These are phyloP conservation scores for Combretum micranthum DNA, from an alignment of 345 rosid genomes.

Conservation along the genomic window DNA sequence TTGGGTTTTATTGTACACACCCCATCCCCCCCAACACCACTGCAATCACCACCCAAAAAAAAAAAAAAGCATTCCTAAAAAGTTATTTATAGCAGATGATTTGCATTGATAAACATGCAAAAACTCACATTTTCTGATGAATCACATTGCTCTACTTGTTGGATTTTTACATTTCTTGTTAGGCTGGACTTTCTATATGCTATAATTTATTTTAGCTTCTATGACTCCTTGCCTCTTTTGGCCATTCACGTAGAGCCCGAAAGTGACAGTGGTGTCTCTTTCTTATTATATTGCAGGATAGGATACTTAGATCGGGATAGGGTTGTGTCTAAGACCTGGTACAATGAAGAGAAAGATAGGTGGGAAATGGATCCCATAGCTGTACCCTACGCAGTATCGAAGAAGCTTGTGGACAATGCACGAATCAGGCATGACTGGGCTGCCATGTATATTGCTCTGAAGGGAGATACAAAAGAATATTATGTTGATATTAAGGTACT, in stretches of 20 bases:
- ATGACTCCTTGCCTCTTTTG: no score
- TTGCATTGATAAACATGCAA: no score
- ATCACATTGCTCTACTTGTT: no score
- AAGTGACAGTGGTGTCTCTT: not conserved
- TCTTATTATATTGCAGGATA: constrained; percentile 44
- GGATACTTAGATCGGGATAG: constrained; percentile 86
- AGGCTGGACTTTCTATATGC: no score
- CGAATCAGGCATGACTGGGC: constrained; percentile 95
- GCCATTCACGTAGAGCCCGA: not conserved
- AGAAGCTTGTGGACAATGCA: constrained; percentile 64
- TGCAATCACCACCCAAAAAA: no score
- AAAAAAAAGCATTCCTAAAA: no score
- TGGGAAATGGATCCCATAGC: constrained; percentile 93
- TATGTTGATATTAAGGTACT: constrained; percentile 70
- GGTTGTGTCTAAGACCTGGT: constrained; percentile 84
- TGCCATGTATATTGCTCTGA: constrained; percentile 68
- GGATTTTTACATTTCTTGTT: no score
- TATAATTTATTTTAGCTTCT: no score
- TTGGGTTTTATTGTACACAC: no score
- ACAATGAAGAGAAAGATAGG: constrained; percentile 61
- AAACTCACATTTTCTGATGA: no score
- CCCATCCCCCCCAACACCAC: no score
- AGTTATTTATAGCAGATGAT: no score
- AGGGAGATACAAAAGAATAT: constrained; percentile 80
- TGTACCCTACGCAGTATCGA: constrained; percentile 82